Base-by-base conservation (phyloP, 2,329 filamentous ascomycete genomes). In the Juglanconis juglandina region DNA sequence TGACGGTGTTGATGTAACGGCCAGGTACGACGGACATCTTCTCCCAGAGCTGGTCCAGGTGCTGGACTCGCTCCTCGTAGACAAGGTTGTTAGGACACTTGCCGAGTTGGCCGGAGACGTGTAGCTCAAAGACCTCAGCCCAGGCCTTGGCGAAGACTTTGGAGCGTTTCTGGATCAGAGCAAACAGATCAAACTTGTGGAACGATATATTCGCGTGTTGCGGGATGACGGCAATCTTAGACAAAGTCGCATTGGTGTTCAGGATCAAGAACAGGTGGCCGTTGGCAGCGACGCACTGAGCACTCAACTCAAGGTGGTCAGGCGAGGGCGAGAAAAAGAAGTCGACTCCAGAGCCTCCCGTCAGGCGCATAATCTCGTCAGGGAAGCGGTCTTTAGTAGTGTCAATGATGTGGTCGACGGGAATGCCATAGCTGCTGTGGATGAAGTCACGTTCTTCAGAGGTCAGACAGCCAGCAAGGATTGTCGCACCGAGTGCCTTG, bases 291-390 rank as follows among this genome's bases (percentile, higher is more conserved):
- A 78, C 70, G 47, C 75, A 78, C 44, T 69, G 65, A 13, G 71
- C 65, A 58, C 70, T 73, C 3, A 67, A 59, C 3, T 73, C 69
- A 4, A 72, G 55, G 41, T 73, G 65, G 8, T 71, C 66, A 52
- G 74, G 73, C 0, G 79, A 77, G 0, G 80, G 72, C 63, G 81
- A 79, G 55, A 81, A 80, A 1, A 82, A 69, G 3, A 81, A 61
- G 49, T 82, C 76, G 2, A 80, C 73, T 10, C 75, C 74, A 3
- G 61, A 56, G 1, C 66, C 61, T 13, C 61, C 62, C 1, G 76
- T 79, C 17, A 70, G 56, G 0, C 69, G 62, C 33, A 71, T 65
- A 39, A 81, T 63, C 3, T 64, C 55, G 0, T 67, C 64, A 8
- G 63, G 54, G 14, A 64, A 37, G 17, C 51, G 9, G 13, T 61